These are phyloP conservation scores for Epichloe uncinata DNA, from an alignment of 2,329 filamentous ascomycete species.

Conservation along the genomic window DNA sequence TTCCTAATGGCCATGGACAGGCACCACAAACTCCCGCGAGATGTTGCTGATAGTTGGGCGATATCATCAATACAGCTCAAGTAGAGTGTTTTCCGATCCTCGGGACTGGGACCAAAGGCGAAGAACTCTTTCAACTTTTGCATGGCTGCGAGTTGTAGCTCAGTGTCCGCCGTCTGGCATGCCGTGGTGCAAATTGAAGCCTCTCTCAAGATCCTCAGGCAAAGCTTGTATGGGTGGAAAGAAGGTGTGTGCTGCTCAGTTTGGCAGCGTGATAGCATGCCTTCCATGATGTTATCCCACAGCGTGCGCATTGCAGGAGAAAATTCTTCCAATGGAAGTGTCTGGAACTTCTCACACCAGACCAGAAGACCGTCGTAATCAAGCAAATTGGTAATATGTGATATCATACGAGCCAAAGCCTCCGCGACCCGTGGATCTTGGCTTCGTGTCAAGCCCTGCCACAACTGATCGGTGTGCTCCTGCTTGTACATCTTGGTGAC, in stretches of 20 bases:
- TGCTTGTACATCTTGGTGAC: conserved; percentile 62
- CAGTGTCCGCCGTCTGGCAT: conserved; percentile 41
- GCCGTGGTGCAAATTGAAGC: conserved; percentile 44
- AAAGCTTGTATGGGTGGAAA: conserved; percentile 35
- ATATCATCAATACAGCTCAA: conserved; percentile 57
- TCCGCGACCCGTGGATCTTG: conserved; percentile 78
- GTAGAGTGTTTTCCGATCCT: conserved; percentile 50
- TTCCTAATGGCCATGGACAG: conserved; percentile 37
- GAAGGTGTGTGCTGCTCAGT: conserved; percentile 20
- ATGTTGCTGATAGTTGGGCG: conserved; percentile 44
- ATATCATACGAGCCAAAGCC: conserved; percentile 57
- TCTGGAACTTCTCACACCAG: conserved; percentile 56
- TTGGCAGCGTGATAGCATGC: conserved; percentile 31
- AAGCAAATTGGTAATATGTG: conserved; percentile 34
- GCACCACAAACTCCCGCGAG: conserved; percentile 61
- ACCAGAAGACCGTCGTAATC: conserved; percentile 42
- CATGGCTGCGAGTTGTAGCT: conserved; percentile 51
- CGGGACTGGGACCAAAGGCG: conserved; percentile 34
- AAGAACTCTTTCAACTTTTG: conserved; percentile 50
- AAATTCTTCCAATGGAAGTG: conserved; percentile 49
- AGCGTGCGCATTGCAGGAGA: conserved; percentile 48
- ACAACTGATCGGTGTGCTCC: conserved; percentile 65
- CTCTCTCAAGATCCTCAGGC: conserved; percentile 57
- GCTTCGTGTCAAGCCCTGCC: conserved; percentile 68
- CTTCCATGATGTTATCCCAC: conserved; percentile 42